Base-by-base conservation (phyloP, 2,329 filamentous ascomycete species). In the Trichoderma polysporum region DNA sequence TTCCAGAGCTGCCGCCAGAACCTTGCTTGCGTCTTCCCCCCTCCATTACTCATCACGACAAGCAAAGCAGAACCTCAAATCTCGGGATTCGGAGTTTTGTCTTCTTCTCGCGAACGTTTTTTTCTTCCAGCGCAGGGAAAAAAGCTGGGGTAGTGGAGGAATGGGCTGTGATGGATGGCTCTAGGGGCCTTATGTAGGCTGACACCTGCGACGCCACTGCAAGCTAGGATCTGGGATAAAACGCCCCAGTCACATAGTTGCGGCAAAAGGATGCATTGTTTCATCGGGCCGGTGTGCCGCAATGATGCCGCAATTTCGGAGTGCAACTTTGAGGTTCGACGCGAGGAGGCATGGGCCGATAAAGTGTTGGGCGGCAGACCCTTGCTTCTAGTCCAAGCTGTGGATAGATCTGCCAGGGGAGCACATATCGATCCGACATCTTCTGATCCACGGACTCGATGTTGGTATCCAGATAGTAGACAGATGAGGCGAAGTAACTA, bases 31-130 rank as follows among this genome's bases (percentile, higher is more conserved):
- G 15, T 12, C n/a, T 19, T 6, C 37, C 22, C 13, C 27, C 6
- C 33, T 19, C 29, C 10, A 45, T 63, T 45, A 63, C 59, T 63
- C 49, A 63, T 41, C 59, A 33, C 35, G n/a, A 17, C 17, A 31
- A 60, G 9, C n/a, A 15, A 41, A 41, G 37, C 31, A 13, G 49
- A 52, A 52, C n/a, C 15, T 7, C n/a, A 22, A 52, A 19, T 10
- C 41, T 63, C 60, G 60, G 60, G 49, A 63, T 63, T 63, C 60
- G 60, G 60, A 31, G 60, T 54, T 29, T 54, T 54, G 17, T 41
- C 39, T 22, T 22, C 15, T 10, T 22, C 19, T 39, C 13, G 10
- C 10, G n/a, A 27, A 39, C 41, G 22, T 19, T 19, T 25, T 4
- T 6, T 29, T 27, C 17, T 29, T 58, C 35, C 29, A 50, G 25